These are phyloP conservation scores for Zygnema cylindricum DNA, from an alignment of 139 green algal species.

Conservation along the genomic window DNA sequence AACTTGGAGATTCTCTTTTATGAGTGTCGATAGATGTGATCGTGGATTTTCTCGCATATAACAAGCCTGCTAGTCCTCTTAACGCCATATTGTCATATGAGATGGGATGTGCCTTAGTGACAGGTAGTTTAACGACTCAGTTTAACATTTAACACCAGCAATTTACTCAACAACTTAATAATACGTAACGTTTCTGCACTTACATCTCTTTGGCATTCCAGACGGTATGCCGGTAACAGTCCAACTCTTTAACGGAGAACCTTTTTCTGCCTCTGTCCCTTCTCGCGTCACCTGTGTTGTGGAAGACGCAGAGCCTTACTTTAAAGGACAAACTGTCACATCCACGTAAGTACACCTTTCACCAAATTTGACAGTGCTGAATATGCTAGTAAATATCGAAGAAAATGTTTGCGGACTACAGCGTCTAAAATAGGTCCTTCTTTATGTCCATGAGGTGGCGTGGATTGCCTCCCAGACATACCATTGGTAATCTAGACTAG, in stretches of 20 bases:
- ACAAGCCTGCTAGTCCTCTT: no score
- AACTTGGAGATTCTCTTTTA: no score
- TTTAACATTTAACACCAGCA: no score
- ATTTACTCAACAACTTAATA: no score
- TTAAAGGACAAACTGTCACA: conserved; percentile 40
- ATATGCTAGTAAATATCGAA: neutral
- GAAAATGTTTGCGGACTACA: neutral
- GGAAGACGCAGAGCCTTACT: conserved; percentile 43
- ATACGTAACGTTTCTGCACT: no score
- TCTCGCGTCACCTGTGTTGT: conserved; percentile 20
- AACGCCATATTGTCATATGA: no score
- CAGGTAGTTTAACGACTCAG: no score
- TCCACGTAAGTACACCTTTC: neutral
- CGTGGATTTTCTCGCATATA: no score
- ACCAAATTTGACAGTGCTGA: no score
- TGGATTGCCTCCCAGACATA: neutral
- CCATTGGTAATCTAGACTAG: no score
- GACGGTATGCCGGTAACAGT: conserved; percentile 47
- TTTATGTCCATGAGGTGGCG: neutral
- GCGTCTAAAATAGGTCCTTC: neutral
- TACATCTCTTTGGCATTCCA: neutral
- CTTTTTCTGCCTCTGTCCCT: conserved; percentile 26
- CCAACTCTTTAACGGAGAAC: conserved; percentile 28
- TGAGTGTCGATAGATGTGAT: no score
- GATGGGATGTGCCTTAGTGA: no score